Evolutionary conservation across 495 filamentous ascomycete species (phyloP), one percentile per base, ranked within the genome.

Genomic region (Podospora bellae-mahoneyi): DNA sequence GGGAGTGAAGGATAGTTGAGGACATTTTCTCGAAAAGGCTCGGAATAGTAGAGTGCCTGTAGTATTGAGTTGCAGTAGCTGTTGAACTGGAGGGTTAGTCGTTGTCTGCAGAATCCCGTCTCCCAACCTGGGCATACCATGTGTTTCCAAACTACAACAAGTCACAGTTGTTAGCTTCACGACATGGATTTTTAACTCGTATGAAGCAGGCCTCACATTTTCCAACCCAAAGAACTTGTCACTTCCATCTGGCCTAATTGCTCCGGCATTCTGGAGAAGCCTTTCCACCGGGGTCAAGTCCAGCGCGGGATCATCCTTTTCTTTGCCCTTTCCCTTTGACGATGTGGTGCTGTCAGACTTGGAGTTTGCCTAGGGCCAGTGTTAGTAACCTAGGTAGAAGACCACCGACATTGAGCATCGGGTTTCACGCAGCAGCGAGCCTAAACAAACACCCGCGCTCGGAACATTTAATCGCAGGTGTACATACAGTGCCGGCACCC

Each of bases 181-280:
- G 27, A 69, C n/a, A 66, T 59, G 27, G 30, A 26, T 9, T 30
- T 44, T 30, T 61, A 63, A 30, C 23, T 30, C 66, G 68, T 64
- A 57, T 53, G 16, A 79, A 58, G 19, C 30, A 48, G 5, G 15
- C 60, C 91, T 84, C 83, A 97, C 93, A 82, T 99, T 99, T 79
- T 98, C 95, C 83, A 98, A 89, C 3, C 96, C 95, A 82, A 94
- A 98, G 80, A 96, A 98, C 83, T 97, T 97, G 80, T 99, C 95
- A 78, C 91, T 97, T 23, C 96, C 95, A 82, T 99, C 94, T 53
- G 81, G 81, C 68, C 93, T 86, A 67, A 94, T 79, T 0, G 93
- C 84, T 15, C 93, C 92, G 62, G 92, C 86, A 77, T 93, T 91
- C 69, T 86, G 84, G 34, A 97, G 79, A 78, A 92, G 86, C 82